phyloP scores from a whole-genome alignment of 2,329 filamentous ascomycete species.

The Nigrospora osmanthi region DNA sequence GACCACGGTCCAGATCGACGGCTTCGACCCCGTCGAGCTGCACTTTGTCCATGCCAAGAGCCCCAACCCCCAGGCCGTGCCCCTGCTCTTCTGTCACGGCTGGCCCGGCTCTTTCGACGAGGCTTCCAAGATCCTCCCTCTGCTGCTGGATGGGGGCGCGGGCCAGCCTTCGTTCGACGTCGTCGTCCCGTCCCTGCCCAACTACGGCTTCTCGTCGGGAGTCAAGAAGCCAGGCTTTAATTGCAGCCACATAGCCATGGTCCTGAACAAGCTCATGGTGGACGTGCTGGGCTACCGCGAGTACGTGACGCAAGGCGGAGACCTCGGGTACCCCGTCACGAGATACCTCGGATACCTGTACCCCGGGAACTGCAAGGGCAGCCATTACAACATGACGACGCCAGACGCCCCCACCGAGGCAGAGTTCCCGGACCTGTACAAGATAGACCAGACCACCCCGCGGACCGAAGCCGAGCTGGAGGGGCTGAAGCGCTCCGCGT shows the following conservation, averaged over 20 bases:
- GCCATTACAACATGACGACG: conserved; percentile 18
- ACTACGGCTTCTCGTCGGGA: conserved; percentile 32
- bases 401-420: not conserved
- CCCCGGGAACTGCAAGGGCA: conserved; percentile 54
- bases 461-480: conserved; percentile 38
- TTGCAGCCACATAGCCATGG: conserved; percentile 48
- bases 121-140: conserved; percentile 44
- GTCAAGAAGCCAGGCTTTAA: conserved; percentile 43
- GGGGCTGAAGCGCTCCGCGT: conserved; percentile 38
- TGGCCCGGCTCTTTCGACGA: conserved; percentile 55
- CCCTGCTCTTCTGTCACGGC: conserved; percentile 18
- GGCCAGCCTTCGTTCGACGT: conserved; percentile 33
- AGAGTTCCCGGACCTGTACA: conserved; percentile 1
- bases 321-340: conserved; percentile 62
- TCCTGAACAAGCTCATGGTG: conserved; percentile 51
- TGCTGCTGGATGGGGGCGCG: conserved; percentile 13
- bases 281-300: conserved; percentile 45
- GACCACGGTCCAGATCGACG: conserved; percentile 43
- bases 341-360: conserved; percentile 51
- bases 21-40: conserved; percentile 49
- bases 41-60: conserved; percentile 53
- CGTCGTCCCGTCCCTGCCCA: conserved; percentile 38
- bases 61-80: conserved; percentile 31
- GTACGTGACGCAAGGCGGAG: conserved; percentile 54
- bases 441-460: conserved; percentile 25